Evolutionary conservation across 805 yeast genomes (phyloP).

Genomic region (Wickerhamomyces mucosus): DNA sequence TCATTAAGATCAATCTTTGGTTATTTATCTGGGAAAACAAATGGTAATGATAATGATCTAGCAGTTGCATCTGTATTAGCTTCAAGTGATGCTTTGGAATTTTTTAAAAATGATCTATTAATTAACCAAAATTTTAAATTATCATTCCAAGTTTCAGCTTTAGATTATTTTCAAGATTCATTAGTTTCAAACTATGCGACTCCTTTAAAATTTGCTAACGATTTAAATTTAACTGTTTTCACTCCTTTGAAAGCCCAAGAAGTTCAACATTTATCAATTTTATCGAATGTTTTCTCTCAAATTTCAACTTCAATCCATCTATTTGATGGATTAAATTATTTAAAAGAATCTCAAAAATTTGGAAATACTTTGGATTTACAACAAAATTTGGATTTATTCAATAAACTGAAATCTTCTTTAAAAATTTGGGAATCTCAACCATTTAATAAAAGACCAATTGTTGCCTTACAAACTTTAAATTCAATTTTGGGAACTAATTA

Average conservation of each 20-base stretch:
- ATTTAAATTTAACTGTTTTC: constrained; percentile 56
- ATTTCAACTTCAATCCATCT: constrained; percentile 51
- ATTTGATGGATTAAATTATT: constrained; percentile 70
- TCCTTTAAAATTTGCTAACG: constrained; percentile 52
- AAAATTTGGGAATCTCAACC: constrained; percentile 19
- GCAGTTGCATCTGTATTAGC: constrained; percentile 38
- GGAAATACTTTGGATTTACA: constrained; percentile 35
- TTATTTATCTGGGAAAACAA: constrained; percentile 32
- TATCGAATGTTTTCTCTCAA: constrained; percentile 55
- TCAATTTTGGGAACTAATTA: constrained; percentile 42
- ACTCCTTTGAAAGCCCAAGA: constrained; percentile 56
- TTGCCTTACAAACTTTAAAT: constrained; percentile 44
- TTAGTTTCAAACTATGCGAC: constrained; percentile 56
- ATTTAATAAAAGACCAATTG: constrained; percentile 29
- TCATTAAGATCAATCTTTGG: constrained; percentile 78
- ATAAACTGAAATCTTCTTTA: constrained; percentile 26
- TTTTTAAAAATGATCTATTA: constrained; percentile 52
- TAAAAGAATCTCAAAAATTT: constrained; percentile 34
- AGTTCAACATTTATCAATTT: constrained; percentile 55
- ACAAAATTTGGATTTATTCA: constrained; percentile 26
- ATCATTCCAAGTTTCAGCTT: constrained; percentile 65
- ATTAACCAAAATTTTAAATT: constrained; percentile 36
- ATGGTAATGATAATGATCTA: too few relatives aligned
- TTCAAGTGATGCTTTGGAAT: constrained; percentile 58
- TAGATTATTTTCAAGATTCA: constrained; percentile 52